Percentiles rank a stretch among this genome's conserved stretches.
phyloP scores from a whole-genome alignment of 805 yeast genomes.

The Priceomyces fermenticarens region DNA sequence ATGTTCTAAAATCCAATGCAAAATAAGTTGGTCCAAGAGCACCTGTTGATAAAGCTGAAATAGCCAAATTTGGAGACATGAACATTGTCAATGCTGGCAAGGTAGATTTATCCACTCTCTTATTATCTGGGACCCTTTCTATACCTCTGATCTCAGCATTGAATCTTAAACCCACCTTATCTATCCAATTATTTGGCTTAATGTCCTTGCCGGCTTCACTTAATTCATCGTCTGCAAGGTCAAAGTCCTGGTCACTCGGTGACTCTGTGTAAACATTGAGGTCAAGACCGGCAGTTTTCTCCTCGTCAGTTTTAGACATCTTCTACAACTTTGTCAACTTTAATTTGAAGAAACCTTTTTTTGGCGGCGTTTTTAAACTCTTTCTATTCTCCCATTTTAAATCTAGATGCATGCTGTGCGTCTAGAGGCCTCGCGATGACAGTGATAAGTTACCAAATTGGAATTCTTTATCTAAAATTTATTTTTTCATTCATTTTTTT shows the following conservation, averaged over 20 bases:
- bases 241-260: background rate
- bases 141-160: conserved; percentile 29
- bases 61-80: conserved; percentile 31
- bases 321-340: background rate
- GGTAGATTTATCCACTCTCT: conserved; percentile 15
- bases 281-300: conserved; percentile 1
- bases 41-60: conserved; percentile 35
- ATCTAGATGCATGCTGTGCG: background rate
- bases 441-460: background rate
- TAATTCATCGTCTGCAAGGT: background rate
- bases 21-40: conserved; percentile 34
- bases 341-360: background rate
- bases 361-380: background rate
- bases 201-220: conserved; percentile 2
- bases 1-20: conserved; percentile 31
- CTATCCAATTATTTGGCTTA: conserved; percentile 12
- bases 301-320: conserved; percentile 2
- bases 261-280: background rate
- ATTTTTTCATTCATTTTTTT: too few species aligned
- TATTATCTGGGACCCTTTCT: conserved; percentile 24
- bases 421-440: background rate
- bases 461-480: background rate
- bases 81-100: conserved; percentile 23
- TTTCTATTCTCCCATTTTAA: background rate
- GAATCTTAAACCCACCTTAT: conserved; percentile 20